Evolutionary conservation across 441 rosid genomes (phyloP), one percentile per base, ranked within the genome.

Genomic region (Adansonia gregorii): DNA sequence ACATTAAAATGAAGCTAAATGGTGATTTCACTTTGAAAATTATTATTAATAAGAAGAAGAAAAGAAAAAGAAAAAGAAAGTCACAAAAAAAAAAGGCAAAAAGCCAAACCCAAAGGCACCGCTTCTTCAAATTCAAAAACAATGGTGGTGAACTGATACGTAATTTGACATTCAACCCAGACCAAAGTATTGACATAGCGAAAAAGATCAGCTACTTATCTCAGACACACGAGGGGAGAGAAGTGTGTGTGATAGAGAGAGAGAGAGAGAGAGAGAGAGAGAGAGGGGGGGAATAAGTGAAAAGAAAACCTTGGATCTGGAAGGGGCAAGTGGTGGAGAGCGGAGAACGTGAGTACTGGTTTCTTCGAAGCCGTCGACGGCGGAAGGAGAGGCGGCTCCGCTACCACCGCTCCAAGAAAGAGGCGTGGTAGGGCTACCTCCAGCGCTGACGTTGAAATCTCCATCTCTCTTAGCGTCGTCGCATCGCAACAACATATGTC

Each of bases 361-460:
- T 60, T 88, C 95, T 75, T 92, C 97, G 45, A 79, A 86, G 43
- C 90, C 90, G 71, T 87, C 94, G 67, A 68, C 89, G 17, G 90
- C 80, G 51, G 96, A 87, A 1, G 94, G 89, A 31, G 93, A 90
- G 20, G 81, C 81, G 56, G 82, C 82, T 58, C 87, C 86, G 81
- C 88, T 84, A 7, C 92, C 94, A 7, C 91, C 91, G 85, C 98
- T 94, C 98, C 99, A 95, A 0, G 97, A 91, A 43, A 95, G 92
- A 3, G 99, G 97, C n/a, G 99, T 95, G 54, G 92, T 92, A 4
- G 98, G 99, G 73, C 98, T 95, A 14, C 88, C 88, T 86, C 94
- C 88, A 27, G 85, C 76, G 46, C 87, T 83, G 58, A 83, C 78
- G n/a, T 85, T 82, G 10, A 89, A 89, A 77, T 90, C 94, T 17